A percentile compares a stretch with the other conserved stretches of the same genome.
phyloP scores from a whole-genome alignment of 176 grass and related monocot species.

The Bromus sterilis region DNA sequence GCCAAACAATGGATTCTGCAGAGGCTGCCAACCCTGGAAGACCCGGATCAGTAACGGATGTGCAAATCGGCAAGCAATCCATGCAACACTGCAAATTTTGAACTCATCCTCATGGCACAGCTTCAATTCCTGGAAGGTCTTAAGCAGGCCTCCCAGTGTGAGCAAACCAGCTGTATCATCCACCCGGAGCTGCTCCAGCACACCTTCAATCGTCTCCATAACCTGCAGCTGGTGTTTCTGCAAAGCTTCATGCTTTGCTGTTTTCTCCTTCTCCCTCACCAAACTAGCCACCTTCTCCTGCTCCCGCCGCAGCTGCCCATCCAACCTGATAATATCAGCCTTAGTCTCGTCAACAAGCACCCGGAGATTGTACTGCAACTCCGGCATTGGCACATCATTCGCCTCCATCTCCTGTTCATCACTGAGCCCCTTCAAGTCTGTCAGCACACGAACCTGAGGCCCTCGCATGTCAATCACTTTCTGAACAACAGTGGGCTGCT shows the following conservation, averaged over 20 bases:
- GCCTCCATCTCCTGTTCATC: conserved; percentile 51
- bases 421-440: conserved; percentile 59
- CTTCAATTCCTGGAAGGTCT: conserved; percentile 57
- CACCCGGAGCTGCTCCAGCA: conserved; percentile 45
- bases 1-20: conserved; percentile 63
- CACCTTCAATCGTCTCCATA: conserved; percentile 57
- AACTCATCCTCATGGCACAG: conserved; percentile 49
- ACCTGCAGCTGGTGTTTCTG: conserved; percentile 56
- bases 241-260: conserved; percentile 43
- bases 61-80: conserved; percentile 60
- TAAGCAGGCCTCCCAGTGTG: conserved; percentile 49
- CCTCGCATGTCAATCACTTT: conserved; percentile 86
- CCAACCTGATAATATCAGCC: conserved; percentile 62
- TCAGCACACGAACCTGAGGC: conserved; percentile 57
- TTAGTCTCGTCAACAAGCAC: conserved; percentile 59
- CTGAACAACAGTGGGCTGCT: conserved; percentile 39
- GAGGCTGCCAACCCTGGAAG: conserved; percentile 83
- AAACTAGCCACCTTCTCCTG: conserved; percentile 60
- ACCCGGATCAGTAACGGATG: conserved; percentile 49
- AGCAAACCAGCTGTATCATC: conserved; percentile 45
- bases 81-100: conserved; percentile 69
- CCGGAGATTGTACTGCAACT: conserved; percentile 77
- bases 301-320: conserved; percentile 49
- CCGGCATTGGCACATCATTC: conserved; percentile 68
- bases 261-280: conserved; percentile 58